Conservation (phyloP, 176 grass and related monocot genomes). For the Poa annua region DNA sequence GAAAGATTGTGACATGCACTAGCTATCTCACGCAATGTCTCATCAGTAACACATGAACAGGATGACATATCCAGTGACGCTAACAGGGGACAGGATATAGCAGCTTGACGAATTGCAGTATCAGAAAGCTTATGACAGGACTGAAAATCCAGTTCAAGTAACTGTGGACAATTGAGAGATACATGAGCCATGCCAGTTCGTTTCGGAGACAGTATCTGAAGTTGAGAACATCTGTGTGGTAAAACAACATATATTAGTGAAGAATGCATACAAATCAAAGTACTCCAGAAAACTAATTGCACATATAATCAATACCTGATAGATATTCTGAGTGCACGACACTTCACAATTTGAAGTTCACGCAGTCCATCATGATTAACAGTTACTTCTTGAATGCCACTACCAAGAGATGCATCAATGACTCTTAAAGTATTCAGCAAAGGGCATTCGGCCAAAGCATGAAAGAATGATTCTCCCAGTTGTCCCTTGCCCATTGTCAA, state of each 20-base stretch:
- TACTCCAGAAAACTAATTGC: conserved; percentile 19
- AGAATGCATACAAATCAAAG: conserved; percentile 7
- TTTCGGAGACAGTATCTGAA: conserved; percentile 72
- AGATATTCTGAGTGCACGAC: conserved; percentile 79
- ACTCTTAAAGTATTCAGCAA: conserved; percentile 69
- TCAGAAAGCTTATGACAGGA: conserved; percentile 96
- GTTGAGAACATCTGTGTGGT: conserved; percentile 71
- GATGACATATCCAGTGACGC: conserved; percentile 79
- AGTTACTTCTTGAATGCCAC: conserved; percentile 77
- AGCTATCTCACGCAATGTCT: conserved; percentile 88
- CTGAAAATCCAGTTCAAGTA: conserved; percentile 79
- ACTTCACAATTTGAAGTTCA: conserved; percentile 82
- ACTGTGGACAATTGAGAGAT: conserved; percentile 75
- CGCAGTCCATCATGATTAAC: conserved; percentile 78
- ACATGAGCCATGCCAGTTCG: conserved; percentile 92
- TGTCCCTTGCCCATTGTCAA: conserved; percentile 77
- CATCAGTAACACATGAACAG: conserved; percentile 89
- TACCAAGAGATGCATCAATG: conserved; percentile 78
- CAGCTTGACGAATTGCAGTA: conserved; percentile 81
- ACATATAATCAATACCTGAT: conserved; percentile 63
- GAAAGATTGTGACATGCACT: conserved; percentile 69
- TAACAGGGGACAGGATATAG: conserved; percentile 73
- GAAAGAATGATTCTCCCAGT: conserved; percentile 82
- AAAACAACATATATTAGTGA: conserved; percentile 41
- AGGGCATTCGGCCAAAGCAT: conserved; percentile 59